Conservation (phyloP, 2,329 filamentous ascomycete species). For the Trichothecium roseum region DNA sequence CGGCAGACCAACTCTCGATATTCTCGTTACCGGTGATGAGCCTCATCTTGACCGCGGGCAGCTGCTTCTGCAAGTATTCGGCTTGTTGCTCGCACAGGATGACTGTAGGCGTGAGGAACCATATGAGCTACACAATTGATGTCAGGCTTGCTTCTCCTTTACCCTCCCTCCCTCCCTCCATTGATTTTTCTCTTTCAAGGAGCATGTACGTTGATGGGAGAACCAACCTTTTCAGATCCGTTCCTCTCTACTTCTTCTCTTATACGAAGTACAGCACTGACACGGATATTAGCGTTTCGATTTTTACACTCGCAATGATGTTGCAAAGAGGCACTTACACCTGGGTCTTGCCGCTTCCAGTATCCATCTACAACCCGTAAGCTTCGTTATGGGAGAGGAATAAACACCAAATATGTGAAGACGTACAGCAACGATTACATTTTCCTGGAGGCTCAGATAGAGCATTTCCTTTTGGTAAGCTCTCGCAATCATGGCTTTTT, state of each 20-base stretch:
- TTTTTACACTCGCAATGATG: not conserved
- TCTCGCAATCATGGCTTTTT: slow-evolving; percentile 30
- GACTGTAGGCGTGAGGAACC: slow-evolving; percentile 66
- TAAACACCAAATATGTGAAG: not conserved
- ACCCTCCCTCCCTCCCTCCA: no score
- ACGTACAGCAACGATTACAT: slow-evolving; percentile 61
- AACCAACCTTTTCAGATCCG: slow-evolving; percentile 42
- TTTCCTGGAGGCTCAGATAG: slow-evolving; percentile 54
- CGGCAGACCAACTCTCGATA: slow-evolving; percentile 61
- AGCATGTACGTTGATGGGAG: no score
- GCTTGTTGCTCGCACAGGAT: slow-evolving; percentile 57
- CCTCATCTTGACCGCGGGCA: slow-evolving; percentile 47
- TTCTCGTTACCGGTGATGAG: slow-evolving; percentile 58
- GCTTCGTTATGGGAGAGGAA: slow-evolving; percentile 1
- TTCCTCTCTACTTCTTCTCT: slow-evolving; percentile 49
- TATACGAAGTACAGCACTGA: slow-evolving; percentile 58
- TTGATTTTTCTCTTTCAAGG: no score
- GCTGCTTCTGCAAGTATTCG: slow-evolving; percentile 46
- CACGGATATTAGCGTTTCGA: slow-evolving; percentile 10
- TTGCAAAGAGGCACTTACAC: slow-evolving; percentile 40
- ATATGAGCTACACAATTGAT: slow-evolving; percentile 40
- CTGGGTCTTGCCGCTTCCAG: slow-evolving; percentile 68
- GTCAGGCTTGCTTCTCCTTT: no score
- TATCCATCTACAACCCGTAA: slow-evolving; percentile 56
- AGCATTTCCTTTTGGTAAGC: slow-evolving; percentile 72